phyloP scores from a whole-genome alignment of 345 rosid genomes.

The Salix arbutifolia region DNA sequence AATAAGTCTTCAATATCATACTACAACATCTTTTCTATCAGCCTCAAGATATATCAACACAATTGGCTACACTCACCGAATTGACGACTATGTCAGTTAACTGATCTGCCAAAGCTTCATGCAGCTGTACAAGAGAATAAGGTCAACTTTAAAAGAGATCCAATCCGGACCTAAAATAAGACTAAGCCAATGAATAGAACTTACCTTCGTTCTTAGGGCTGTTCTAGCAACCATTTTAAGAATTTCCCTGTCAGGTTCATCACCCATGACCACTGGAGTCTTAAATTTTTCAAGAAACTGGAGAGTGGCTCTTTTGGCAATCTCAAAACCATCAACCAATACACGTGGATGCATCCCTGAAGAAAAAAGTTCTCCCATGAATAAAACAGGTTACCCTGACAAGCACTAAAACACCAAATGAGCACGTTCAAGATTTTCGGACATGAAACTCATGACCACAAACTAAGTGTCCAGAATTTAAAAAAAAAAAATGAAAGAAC shows the following conservation, averaged over 20 bases:
- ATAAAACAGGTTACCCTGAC: neutral
- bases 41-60: neutral
- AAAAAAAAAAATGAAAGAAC: neutral
- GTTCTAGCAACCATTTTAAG: slow-evolving; percentile 97
- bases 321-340: slow-evolving; percentile 94
- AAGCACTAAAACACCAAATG: neutral
- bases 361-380: slow-evolving; percentile 1
- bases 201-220: slow-evolving; percentile 83
- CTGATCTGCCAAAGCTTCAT: slow-evolving; percentile 90
- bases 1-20: neutral
- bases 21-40: neutral
- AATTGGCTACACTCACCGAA: slow-evolving; percentile 45
- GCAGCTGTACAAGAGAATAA: slow-evolving; percentile 46
- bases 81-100: slow-evolving; percentile 84
- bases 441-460: neutral
- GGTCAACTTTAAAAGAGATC: slow-evolving; percentile 7
- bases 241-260: slow-evolving; percentile 93
- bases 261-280: slow-evolving; percentile 92
- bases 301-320: slow-evolving; percentile 91
- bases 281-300: slow-evolving; percentile 87
- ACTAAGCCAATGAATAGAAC: neutral
- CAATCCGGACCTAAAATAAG: neutral
- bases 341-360: slow-evolving; percentile 99
- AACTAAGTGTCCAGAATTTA: neutral
- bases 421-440: neutral